phyloP scores from a whole-genome alignment of 345 rosid genomes.

The Stellera chamaejasme region DNA sequence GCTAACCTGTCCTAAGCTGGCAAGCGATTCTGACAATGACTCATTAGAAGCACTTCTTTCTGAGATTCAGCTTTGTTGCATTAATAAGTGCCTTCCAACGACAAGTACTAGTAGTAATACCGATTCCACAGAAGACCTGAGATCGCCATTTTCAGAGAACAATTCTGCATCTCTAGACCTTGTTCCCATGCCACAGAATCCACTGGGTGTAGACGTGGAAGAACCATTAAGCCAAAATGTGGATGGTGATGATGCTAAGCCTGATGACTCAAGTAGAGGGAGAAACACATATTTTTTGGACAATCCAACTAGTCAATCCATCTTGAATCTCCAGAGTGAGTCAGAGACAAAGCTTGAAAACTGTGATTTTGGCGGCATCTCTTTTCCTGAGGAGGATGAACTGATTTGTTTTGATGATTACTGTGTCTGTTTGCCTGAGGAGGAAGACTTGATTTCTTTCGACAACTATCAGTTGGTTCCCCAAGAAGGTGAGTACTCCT shows the following conservation, averaged over 20 bases:
- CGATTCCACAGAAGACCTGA: background rate
- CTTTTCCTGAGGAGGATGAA: slow-evolving; percentile 32
- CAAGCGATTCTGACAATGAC: slow-evolving; percentile 3
- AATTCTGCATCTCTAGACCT: slow-evolving; percentile 3
- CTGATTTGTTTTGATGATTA: slow-evolving; percentile 10
- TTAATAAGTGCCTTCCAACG: background rate
- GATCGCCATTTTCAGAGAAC: slow-evolving; percentile 2
- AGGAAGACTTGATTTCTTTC: slow-evolving; percentile 28
- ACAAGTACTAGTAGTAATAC: background rate
- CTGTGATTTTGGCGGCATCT: slow-evolving; percentile 17
- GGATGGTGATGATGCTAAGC: slow-evolving; percentile 1
- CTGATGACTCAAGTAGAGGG: background rate
- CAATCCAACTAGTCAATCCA: slow-evolving; percentile 4
- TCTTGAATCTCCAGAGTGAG: slow-evolving; percentile 2
- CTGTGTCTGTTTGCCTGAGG: slow-evolving; percentile 29
- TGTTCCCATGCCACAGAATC: slow-evolving; percentile 3
- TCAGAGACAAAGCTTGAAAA: background rate
- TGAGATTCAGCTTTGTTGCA: slow-evolving; percentile 1
- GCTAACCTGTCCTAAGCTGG: slow-evolving; percentile 1
- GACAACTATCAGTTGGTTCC: slow-evolving; percentile 16
- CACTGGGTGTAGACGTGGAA: slow-evolving; percentile 5
- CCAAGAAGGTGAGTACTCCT: background rate
- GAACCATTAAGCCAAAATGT: slow-evolving; percentile 8
- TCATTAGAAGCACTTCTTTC: slow-evolving; percentile 1
- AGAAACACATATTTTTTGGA: background rate